Percentiles rank a stretch among this genome's conserved stretches.
Conservation (phyloP, 805 yeast genomes). For the Cyberlindnera xishuangbannaensis region DNA sequence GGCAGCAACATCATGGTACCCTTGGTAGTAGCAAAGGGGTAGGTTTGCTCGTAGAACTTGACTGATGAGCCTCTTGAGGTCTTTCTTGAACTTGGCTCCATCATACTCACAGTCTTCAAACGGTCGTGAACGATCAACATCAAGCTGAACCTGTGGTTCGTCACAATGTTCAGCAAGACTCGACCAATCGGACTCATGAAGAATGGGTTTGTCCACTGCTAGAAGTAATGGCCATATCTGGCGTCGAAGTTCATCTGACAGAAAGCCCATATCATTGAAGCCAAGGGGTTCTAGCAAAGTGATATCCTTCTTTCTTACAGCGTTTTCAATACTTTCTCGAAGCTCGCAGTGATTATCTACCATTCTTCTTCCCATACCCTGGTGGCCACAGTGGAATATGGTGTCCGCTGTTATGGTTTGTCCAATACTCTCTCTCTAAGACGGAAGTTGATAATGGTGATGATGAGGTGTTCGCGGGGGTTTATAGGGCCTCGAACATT, state of each 20-base stretch:
- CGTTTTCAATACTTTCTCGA: no score
- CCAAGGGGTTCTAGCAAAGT: no score
- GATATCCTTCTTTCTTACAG: neutral
- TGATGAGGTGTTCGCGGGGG: no score
- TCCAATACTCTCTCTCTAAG: neutral
- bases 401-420: neutral
- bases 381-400: no score
- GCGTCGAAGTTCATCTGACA: no score
- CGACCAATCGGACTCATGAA: no score
- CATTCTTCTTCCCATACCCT: no score
- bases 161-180: constrained; percentile 44
- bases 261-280: no score
- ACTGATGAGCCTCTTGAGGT: constrained; percentile 36
- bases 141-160: constrained; percentile 74
- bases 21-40: constrained; percentile 75
- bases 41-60: constrained; percentile 58
- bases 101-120: constrained; percentile 27
- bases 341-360: no score
- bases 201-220: no score
- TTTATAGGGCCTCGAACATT: no score
- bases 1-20: constrained; percentile 83
- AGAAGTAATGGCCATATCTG: no score
- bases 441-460: neutral
- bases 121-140: constrained; percentile 67
- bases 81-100: constrained; percentile 17